Evolutionary conservation across 352 stramenopile genomes (phyloP), one percentile per base, ranked within the genome.

Genomic region (Aphanomyces euteiches): DNA sequence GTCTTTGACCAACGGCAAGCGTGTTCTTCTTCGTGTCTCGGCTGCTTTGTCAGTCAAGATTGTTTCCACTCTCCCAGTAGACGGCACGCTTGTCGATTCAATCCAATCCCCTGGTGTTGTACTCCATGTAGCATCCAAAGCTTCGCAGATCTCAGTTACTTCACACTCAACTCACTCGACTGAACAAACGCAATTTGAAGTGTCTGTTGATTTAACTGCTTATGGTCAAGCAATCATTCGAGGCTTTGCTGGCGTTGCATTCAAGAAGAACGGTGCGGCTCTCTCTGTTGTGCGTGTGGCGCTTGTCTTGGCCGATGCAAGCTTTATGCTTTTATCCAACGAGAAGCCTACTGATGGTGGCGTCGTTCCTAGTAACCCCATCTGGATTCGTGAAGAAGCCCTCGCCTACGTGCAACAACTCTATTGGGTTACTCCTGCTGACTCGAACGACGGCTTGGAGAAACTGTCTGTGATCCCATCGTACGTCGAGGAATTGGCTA

Each of bases 361-460:
- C 1, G n/a, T 1, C 45, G 15, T 28, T 8, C 74, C 67, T 37
- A 61, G 70, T 5, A 88, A 83, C 28, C 75, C 88, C 15, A 69
- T 82, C 5, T 94, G 86, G 86, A 74, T 85, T 40, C 86, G 86
- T n/a, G 86, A 94, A 60, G 86, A 94, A 72, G 73, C 86, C 19
- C 74, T 94, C 12, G 86, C 84, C 13, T 89, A 88, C 72, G 83
- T 94, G 37, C 88, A 87, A 59, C 74, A 82, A 57, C 80, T 90
- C 43, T 83, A 83, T 47, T 94, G 86, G 86, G 84, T 94, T 39
- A 92, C 83, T 0, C 86, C 86, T 0, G 83, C 81, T 58, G 50
- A 58, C 50, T 84, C 90, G 60, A 90, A 79, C 3, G 83, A 90
- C 34, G 84, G 92, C 64, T 90, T 90, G 75, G 78, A 90, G 64